phyloP scores from a whole-genome alignment of 352 stramenopile genomes.

The Peronospora destructor region DNA sequence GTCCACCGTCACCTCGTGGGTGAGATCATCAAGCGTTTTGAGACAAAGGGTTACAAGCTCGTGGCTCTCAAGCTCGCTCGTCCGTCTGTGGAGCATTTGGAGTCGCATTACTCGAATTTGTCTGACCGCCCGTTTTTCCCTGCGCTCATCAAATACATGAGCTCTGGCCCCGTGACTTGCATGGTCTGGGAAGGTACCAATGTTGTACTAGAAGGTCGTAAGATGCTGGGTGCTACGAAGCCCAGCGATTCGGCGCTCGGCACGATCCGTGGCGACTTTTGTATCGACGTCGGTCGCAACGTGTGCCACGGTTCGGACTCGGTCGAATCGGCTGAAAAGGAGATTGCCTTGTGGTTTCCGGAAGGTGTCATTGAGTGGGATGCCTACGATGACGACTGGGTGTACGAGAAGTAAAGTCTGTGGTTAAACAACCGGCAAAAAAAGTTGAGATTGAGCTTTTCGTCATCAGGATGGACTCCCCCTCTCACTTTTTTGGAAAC shows the following conservation, averaged over 20 bases:
- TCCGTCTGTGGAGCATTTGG: constrained; percentile 85
- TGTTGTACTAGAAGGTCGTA: constrained; percentile 90
- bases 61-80: constrained; percentile 92
- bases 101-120: constrained; percentile 92
- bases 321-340: constrained; percentile 94
- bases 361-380: constrained; percentile 89
- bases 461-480: no score
- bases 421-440: background rate
- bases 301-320: constrained; percentile 92
- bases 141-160: constrained; percentile 88
- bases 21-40: constrained; percentile 93
- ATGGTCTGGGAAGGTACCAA: constrained; percentile 92
- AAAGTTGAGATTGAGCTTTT: background rate
- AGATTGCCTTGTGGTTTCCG: constrained; percentile 98
- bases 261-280: constrained; percentile 93
- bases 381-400: constrained; percentile 88
- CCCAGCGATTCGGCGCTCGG: constrained; percentile 88
- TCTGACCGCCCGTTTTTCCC: constrained; percentile 88
- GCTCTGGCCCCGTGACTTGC: constrained; percentile 91
- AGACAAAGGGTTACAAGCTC: constrained; percentile 95
- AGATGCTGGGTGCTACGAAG: constrained; percentile 94
- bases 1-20: constrained; percentile 90
- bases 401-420: constrained; percentile 90
- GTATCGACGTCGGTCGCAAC: constrained; percentile 86
- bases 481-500: no score